Percentiles rank a stretch among this genome's conserved stretches.
phyloP scores from a whole-genome alignment of 805 yeast genomes.

The Pichia paraexigua region DNA sequence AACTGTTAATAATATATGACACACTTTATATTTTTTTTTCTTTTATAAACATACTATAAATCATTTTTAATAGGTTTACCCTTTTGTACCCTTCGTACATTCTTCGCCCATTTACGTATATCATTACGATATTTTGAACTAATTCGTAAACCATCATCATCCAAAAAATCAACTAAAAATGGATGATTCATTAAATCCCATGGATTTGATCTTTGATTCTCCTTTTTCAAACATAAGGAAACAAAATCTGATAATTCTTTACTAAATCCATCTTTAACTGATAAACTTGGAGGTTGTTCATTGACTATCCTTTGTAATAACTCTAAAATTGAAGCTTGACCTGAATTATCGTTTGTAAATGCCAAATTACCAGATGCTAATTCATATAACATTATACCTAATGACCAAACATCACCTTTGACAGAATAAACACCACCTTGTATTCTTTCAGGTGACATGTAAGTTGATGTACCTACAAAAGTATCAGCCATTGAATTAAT shows the following conservation, averaged over 20 bases:
- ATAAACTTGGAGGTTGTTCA: constrained; percentile 76
- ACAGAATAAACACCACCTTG: constrained; percentile 91
- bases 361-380: constrained; percentile 81
- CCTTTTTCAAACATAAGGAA: constrained; percentile 64
- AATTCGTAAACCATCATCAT: constrained; percentile 26
- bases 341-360: constrained; percentile 45
- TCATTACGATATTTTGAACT: constrained; percentile 19
- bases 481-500: constrained; percentile 95
- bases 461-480: constrained; percentile 95
- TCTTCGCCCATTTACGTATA: constrained; percentile 31
- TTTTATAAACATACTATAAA: background rate
- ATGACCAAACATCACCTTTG: constrained; percentile 97
- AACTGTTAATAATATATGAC: background rate
- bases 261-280: constrained; percentile 38
- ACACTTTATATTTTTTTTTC: background rate
- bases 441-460: constrained; percentile 96
- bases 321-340: constrained; percentile 65
- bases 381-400: constrained; percentile 86
- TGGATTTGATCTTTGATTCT: constrained; percentile 68
- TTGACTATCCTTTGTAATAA: constrained; percentile 87
- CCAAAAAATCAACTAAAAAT: constrained; percentile 23
- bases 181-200: constrained; percentile 48
- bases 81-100: constrained; percentile 31
- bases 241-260: constrained; percentile 57
- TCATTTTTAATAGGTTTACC: constrained; percentile 22